Evolutionary conservation across 2,329 filamentous ascomycete species (phyloP).

Genomic region (Camptophora hylomeconis): DNA sequence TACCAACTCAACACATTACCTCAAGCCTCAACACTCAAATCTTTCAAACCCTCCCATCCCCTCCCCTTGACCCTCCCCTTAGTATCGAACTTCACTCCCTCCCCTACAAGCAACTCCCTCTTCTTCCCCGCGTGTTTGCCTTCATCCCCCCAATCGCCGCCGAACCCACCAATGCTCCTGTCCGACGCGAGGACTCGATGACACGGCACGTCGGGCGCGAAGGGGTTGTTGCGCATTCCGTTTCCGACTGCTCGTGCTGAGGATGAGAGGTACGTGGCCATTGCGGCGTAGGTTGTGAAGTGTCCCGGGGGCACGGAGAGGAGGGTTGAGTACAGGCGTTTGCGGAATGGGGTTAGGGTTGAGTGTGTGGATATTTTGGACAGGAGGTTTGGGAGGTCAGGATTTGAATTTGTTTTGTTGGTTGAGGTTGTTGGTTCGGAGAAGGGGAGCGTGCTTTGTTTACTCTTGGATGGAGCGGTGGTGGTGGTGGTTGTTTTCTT

Average conservation of each 20-base stretch:
- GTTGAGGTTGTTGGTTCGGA: too few relatives aligned
- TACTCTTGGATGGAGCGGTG: too few relatives aligned
- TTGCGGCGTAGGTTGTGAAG: constrained; percentile 64
- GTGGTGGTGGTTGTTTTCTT: too few relatives aligned
- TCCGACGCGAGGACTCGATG: constrained; percentile 22
- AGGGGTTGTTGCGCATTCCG: constrained; percentile 29
- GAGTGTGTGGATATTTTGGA: constrained; percentile 30
- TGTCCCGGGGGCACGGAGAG: constrained; percentile 63
- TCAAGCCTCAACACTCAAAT: constrained; percentile 2
- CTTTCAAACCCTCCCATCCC: constrained; percentile 4
- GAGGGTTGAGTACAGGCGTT: constrained; percentile 53
- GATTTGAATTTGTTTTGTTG: too few relatives aligned
- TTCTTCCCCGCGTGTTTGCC: constrained; percentile 31
- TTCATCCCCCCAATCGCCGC: constrained; percentile 34
- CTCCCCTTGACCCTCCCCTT: constrained; percentile 15
- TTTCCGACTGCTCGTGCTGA: constrained; percentile 26
- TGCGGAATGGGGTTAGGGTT: constrained; percentile 37
- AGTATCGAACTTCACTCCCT: constrained; percentile 24
- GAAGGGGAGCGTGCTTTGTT: too few relatives aligned
- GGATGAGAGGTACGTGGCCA: constrained; percentile 42
- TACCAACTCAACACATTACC: not conserved
- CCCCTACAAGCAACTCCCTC: constrained; percentile 23
- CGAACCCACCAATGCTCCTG: constrained; percentile 32
- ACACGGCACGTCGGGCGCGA: constrained; percentile 30
- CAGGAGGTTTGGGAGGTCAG: too few relatives aligned